Percentiles rank a stretch among this genome's conserved stretches.
phyloP scores from a whole-genome alignment of 2,329 filamentous ascomycete genomes.

The Venturia asperata region DNA sequence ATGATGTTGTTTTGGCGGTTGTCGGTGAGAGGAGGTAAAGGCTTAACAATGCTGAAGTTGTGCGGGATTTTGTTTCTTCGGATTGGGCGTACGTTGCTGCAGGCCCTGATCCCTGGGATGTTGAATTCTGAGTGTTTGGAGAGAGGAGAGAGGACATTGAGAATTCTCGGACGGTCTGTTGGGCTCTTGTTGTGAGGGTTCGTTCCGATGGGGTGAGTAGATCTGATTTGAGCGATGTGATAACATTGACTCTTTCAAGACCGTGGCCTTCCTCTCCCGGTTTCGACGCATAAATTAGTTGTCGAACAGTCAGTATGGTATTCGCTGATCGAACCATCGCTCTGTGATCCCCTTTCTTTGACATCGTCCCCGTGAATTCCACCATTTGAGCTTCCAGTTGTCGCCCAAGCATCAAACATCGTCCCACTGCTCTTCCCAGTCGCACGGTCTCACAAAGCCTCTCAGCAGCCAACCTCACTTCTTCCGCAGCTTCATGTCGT shows the following conservation, averaged over 20 bases:
- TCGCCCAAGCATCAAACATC: conserved; percentile 73
- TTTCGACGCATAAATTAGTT: conserved; percentile 60
- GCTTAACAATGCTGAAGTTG: conserved; percentile 65
- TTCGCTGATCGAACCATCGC: conserved; percentile 76
- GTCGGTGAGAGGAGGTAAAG: conserved; percentile 77
- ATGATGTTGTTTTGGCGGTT: conserved; percentile 41
- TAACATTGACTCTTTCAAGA: conserved; percentile 64
- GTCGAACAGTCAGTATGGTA: conserved; percentile 67
- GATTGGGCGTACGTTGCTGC: conserved; percentile 47
- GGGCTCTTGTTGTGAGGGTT: conserved; percentile 63
- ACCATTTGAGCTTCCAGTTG: conserved; percentile 81
- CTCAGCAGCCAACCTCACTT: conserved; percentile 69
- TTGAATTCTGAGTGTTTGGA: conserved; percentile 25
- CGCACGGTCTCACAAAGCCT: conserved; percentile 74
- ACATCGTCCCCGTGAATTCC: conserved; percentile 51
- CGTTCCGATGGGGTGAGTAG: conserved; percentile 67
- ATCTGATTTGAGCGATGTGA: conserved; percentile 62
- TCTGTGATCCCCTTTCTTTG: conserved; percentile 59
- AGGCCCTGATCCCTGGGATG: neutral
- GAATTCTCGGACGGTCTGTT: conserved; percentile 78
- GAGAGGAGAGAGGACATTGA: conserved; percentile 55
- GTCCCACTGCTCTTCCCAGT: conserved; percentile 66
- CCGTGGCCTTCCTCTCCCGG: conserved; percentile 69
- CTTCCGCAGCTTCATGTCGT: conserved; percentile 78
- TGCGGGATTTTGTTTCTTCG: conserved; percentile 68